Base-by-base conservation (phyloP, 1,139 yeast species). In the Hemisphaericaspora lyxosophila region DNA sequence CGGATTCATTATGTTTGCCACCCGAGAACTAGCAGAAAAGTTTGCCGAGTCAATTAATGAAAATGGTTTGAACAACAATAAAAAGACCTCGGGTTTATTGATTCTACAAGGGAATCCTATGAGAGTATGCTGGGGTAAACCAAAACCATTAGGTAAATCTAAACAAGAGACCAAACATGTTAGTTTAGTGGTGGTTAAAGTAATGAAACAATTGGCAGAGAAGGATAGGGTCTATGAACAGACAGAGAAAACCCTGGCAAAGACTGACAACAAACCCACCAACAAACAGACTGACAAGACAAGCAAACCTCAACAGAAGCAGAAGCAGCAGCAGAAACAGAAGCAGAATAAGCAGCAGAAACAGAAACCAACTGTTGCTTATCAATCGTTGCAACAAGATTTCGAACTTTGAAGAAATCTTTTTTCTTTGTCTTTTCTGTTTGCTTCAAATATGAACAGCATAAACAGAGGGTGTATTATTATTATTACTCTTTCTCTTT, bases 121-220 rank as follows among this genome's bases (percentile, higher is more conserved):
- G 33, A 58, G 89, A 32, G 71, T 82, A 0, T 73, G 77, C 20
- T 85, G 90, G 89, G 84, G 90, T 14, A 74, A 73, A 33, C 78
- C 77, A 4, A 60, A 70, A 41, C 57, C 73, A 1, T 54, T 82
- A 29, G 84, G 84, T 0, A 52, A 55, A 5, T 54, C 72, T 2
- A 64, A 64, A 26, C 70, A 69, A 9, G 82, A 78, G 33, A 74
- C 74, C 39, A 54, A 65, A 34, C 78, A 79, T 46, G 58, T 84
- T 7, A 74, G 82, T 4, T 48, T 64, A 22, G 74, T 83, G 11
- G 82, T 81, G 7, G 63, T 62, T 34, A 82, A 78, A 49, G 82
- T 81, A 18, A 62, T 85, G 71, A 71, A 69, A 42, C 78, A 77
- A 46, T 53, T 75, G 36, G 76, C 81, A 1, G 73, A 67, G 26